Percentiles rank a stretch among this genome's conserved stretches.
These are phyloP conservation scores for Hordeum pubiflorum DNA, from an alignment of 202 grass and related monocot species.

Conservation along the genomic window DNA sequence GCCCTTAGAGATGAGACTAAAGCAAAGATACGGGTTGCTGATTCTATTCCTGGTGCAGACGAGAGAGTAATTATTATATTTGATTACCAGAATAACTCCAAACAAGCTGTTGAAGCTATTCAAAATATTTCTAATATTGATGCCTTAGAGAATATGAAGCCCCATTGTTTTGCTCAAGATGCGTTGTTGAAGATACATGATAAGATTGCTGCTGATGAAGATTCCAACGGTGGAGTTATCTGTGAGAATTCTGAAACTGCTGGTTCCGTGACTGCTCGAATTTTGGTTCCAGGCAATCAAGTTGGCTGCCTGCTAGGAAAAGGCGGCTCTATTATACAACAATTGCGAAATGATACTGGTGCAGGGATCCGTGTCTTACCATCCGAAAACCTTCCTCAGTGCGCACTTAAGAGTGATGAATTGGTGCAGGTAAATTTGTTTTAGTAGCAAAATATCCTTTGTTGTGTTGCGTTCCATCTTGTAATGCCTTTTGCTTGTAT, in stretches of 20 bases:
- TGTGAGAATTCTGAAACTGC: conserved; percentile 41
- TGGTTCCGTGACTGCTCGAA: conserved; percentile 57
- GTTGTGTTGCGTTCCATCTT: conserved; percentile 13
- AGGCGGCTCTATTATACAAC: conserved; percentile 92
- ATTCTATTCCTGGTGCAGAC: conserved; percentile 88
- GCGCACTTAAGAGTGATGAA: conserved; percentile 79
- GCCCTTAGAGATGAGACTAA: conserved; percentile 75
- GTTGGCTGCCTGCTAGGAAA: conserved; percentile 91
- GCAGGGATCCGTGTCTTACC: conserved; percentile 74
- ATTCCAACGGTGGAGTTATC: conserved; percentile 39
- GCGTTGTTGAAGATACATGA: conserved; percentile 92
- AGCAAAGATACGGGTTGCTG: conserved; percentile 92
- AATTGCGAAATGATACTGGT: conserved; percentile 69
- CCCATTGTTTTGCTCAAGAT: conserved; percentile 71
- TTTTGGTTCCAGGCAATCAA: conserved; percentile 89
- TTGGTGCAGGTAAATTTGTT: conserved; percentile 73
- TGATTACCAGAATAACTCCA: conserved; percentile 48
- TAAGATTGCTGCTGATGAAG: conserved; percentile 77
- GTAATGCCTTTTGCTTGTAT: conserved; percentile 10
- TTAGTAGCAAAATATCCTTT: conserved; percentile 12
- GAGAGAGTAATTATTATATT: conserved; percentile 85
- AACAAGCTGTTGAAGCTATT: conserved; percentile 29
- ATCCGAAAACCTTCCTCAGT: conserved; percentile 63
- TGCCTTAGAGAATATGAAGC: conserved; percentile 42
- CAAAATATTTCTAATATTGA: conserved; percentile 29